phyloP scores from a whole-genome alignment of 2,329 filamentous ascomycete genomes.

The Fusarium kyushuense region DNA sequence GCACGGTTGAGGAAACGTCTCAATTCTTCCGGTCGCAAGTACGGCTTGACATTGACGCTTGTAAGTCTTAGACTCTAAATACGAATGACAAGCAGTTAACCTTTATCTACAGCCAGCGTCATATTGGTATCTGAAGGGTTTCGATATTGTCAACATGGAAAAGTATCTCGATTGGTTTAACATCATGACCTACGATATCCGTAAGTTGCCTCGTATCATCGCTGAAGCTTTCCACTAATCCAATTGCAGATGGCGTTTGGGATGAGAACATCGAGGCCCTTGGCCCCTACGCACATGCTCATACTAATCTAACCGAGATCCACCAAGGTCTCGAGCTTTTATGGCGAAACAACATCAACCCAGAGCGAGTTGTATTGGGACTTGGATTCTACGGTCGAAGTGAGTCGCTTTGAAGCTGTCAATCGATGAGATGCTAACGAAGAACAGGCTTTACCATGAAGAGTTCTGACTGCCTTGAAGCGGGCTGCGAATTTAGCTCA shows the following conservation, averaged over 20 bases:
- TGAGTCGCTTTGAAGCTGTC: not conserved
- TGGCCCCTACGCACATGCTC: rapidly evolving
- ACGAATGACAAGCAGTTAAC: not conserved
- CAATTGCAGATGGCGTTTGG: not conserved
- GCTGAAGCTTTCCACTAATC: not conserved
- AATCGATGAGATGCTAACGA: not conserved
- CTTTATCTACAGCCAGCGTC: constrained; percentile 27
- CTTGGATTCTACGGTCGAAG: not conserved
- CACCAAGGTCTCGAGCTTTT: not conserved
- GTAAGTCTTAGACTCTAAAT: not conserved
- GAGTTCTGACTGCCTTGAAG: rapidly evolving
- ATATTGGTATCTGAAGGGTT: constrained; percentile 50
- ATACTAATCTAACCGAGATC: not conserved
- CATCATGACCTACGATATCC: constrained; percentile 58
- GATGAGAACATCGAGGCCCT: not conserved
- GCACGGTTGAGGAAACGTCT: rapidly evolving
- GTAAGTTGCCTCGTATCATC: not conserved
- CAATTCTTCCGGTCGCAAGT: rapidly evolving
- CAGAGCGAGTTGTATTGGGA: rapidly evolving
- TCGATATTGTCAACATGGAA: constrained; percentile 35
- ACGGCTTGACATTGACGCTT: not conserved
- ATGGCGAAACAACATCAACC: constrained; percentile 2
- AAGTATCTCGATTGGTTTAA: constrained; percentile 55
- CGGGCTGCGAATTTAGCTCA: not conserved
- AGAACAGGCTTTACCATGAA: not conserved